phyloP scores from a whole-genome alignment of 768 basidiomycete species.

The Pisolithus sp. region DNA sequence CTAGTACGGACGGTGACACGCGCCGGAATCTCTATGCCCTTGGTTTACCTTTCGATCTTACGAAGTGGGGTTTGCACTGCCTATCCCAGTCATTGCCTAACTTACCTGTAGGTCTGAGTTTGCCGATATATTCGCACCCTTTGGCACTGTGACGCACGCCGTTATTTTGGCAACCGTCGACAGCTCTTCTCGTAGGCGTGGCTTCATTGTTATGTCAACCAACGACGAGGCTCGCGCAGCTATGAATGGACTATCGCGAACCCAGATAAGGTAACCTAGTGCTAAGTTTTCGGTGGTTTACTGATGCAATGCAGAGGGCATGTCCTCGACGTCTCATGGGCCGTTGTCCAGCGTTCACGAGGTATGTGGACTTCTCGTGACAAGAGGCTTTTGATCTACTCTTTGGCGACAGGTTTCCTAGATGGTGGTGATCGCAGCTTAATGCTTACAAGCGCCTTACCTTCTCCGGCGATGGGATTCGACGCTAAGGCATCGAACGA shows the following conservation, averaged over 20 bases:
- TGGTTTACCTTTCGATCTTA: conserved; percentile 74
- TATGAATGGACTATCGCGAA: conserved; percentile 61
- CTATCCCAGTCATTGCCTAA: background rate
- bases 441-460: conserved; percentile 45
- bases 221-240: conserved; percentile 67
- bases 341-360: conserved; percentile 81
- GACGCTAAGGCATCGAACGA: conserved; percentile 24
- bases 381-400: conserved; percentile 4
- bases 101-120: conserved; percentile 43
- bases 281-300: background rate
- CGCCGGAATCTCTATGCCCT: conserved; percentile 83
- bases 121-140: conserved; percentile 51
- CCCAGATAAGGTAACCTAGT: conserved; percentile 55
- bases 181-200: conserved; percentile 75
- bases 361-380: conserved; percentile 32
- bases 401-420: conserved; percentile 50
- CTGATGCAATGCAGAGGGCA: conserved; percentile 46
- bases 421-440: conserved; percentile 76
- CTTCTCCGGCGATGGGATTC: conserved; percentile 26
- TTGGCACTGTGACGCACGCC: conserved; percentile 65
- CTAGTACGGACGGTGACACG: conserved; percentile 28
- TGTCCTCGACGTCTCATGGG: conserved; percentile 78
- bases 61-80: conserved; percentile 45
- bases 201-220: conserved; percentile 75
- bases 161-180: conserved; percentile 82